phyloP scores from a whole-genome alignment of 176 grass and related monocot species.

The Alopecurus myosuroides region DNA sequence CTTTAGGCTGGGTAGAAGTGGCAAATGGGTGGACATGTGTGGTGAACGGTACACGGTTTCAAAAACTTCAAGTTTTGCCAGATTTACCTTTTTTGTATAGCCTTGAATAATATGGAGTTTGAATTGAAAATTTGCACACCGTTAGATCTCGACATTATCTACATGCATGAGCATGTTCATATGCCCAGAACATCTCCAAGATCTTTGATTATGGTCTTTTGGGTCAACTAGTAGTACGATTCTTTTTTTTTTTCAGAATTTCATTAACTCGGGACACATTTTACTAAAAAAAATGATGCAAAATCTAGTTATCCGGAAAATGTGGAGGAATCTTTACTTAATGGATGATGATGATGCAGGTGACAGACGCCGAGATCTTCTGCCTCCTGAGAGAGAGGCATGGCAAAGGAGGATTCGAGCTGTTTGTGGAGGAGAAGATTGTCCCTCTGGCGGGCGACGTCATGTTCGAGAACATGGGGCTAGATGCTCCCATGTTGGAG shows the following conservation, averaged over 20 bases:
- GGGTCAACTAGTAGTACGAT: background rate
- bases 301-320: background rate
- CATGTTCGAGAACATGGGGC: constrained; percentile 47
- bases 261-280: background rate
- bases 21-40: no score
- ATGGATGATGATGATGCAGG: constrained; percentile 25
- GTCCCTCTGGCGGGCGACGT: constrained; percentile 65
- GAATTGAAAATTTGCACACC: no score
- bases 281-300: background rate
- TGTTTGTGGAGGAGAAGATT: constrained; percentile 52
- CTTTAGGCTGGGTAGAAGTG: no score
- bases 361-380: constrained; percentile 59
- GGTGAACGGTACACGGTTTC: no score
- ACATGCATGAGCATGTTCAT: background rate
- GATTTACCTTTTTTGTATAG: no score
- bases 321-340: background rate
- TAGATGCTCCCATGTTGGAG: constrained; percentile 24
- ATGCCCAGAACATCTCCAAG: background rate
- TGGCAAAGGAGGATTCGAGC: constrained; percentile 35
- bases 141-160: no score
- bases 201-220: background rate
- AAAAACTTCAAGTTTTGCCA: no score
- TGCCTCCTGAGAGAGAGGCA: constrained; percentile 51
- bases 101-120: no score
- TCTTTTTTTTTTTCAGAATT: no score